Evolutionary conservation across 768 basidiomycete genomes (phyloP), one percentile per base, ranked within the genome.

Genomic region (Atractiella rhizophila): DNA sequence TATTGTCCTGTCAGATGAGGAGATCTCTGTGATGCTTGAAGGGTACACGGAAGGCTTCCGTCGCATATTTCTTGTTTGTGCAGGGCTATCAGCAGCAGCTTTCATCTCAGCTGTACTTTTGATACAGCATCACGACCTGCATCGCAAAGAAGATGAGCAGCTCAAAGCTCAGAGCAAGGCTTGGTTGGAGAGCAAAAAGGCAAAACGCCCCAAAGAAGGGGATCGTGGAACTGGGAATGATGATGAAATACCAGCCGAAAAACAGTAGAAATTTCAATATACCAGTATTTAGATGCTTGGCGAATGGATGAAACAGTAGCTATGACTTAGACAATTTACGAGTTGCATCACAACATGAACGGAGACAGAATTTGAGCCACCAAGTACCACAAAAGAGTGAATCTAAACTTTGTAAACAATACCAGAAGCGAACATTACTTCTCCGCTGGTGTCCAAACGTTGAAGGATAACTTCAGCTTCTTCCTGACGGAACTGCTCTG

Each of bases 381-480:
- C 12, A 30, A 40, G 29, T 6, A 11, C 16, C 10, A 26, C 16
- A 25, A 28, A 11, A 16, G 10, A 30, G 35, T 15, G 16, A 18
- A 6, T 24, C 29, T 62, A 81, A 42, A 82, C 70, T 58, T 73
- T 81, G 63, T 86, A 86, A 39, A 86, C 68, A 42, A 80, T 71
- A 25, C 74, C 77, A 25, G 78, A 80, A 48, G 74, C 76, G 51
- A 82, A 65, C 78, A 91, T 81, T 47, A 94, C 63, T 58, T 86
- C 76, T 51, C 80, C 73, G 11, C 63, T 64, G 15, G 74, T 73
- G 37, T 52, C 51, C 86, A 96, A 91, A 27, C 64, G 58, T 48
- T 70, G 64, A 43, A 75, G 73, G 19, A 73, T 71, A 40, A 65
- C 63, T 5, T 69, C 71, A 1, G 78, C 88, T 58, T 96, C 88